Conservation (phyloP, 768 basidiomycete species). For the Xerocomus spinulosus region DNA sequence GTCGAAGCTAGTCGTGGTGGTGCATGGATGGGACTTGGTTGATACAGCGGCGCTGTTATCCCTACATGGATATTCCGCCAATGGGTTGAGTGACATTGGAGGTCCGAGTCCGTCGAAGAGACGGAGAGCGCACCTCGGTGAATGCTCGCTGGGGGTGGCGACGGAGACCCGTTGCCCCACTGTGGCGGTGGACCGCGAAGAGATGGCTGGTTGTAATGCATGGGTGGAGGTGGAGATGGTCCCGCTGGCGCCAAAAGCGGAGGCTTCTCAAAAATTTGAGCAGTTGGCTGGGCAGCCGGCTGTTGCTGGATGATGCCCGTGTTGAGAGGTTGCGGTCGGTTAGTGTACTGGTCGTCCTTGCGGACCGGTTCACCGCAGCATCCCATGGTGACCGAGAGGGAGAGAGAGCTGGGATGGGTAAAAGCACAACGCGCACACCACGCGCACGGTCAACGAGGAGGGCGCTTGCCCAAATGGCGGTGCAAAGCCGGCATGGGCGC, state of each 20-base stretch:
- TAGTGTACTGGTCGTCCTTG: constrained; percentile 30
- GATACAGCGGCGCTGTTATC: constrained; percentile 18
- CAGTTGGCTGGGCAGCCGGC: constrained; percentile 38
- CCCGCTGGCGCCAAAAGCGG: constrained; percentile 35
- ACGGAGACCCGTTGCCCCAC: constrained; percentile 30
- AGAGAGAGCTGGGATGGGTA: neutral
- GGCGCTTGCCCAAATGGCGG: constrained; percentile 16
- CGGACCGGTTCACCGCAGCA: constrained; percentile 58
- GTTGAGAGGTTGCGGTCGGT: constrained; percentile 28
- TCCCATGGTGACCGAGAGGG: constrained; percentile 39
- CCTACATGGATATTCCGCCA: neutral
- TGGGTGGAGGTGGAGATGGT: constrained; percentile 46
- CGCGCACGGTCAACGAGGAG: neutral
- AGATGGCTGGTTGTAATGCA: constrained; percentile 23
- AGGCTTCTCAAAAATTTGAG: constrained; percentile 40
- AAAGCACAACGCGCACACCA: neutral
- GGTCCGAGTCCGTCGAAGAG: neutral
- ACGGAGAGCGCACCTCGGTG: constrained; percentile 1
- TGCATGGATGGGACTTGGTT: constrained; percentile 27
- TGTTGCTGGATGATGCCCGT: constrained; percentile 47
- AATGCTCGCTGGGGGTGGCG: constrained; percentile 25
- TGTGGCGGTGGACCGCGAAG: constrained; percentile 22
- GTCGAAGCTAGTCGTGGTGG: constrained; percentile 17
- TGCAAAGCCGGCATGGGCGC: constrained; percentile 1
- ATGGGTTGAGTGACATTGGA: neutral